phyloP scores from a whole-genome alignment of 495 filamentous ascomycete species.

The Extremus antarcticus region DNA sequence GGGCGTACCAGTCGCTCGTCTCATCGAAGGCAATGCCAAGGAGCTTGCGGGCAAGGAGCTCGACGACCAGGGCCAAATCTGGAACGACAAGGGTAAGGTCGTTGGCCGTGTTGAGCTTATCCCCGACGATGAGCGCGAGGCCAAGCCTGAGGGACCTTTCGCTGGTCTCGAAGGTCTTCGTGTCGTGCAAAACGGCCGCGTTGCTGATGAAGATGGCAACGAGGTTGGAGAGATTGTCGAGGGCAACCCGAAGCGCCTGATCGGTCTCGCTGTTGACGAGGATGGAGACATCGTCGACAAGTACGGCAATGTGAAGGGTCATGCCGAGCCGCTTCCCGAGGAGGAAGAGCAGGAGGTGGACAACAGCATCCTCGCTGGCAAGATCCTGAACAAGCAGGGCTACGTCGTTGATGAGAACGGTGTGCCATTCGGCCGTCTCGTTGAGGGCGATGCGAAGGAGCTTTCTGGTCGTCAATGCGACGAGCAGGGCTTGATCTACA shows the following conservation, averaged over 20 bases:
- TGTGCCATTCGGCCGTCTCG: constrained; percentile 57
- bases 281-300: constrained; percentile 79
- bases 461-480: constrained; percentile 60
- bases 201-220: constrained; percentile 57
- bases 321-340: constrained; percentile 46
- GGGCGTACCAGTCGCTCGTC: constrained; percentile 58
- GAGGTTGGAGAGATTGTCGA: constrained; percentile 64
- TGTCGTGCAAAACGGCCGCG: constrained; percentile 58
- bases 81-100: constrained; percentile 59
- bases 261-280: constrained; percentile 66
- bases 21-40: constrained; percentile 57
- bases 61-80: constrained; percentile 64
- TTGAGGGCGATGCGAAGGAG: constrained; percentile 58
- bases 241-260: constrained; percentile 61
- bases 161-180: constrained; percentile 60
- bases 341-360: constrained; percentile 40
- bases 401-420: constrained; percentile 61
- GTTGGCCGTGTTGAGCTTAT: constrained; percentile 67
- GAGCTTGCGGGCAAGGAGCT: constrained; percentile 58
- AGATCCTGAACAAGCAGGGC: constrained; percentile 72
- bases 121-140: constrained; percentile 58
- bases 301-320: constrained; percentile 57
- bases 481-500: constrained; percentile 62
- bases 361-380: constrained; percentile 53
- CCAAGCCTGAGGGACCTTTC: constrained; percentile 61